These are phyloP conservation scores for Mallotus japonicus DNA, from an alignment of 441 rosid genomes.

Conservation along the genomic window DNA sequence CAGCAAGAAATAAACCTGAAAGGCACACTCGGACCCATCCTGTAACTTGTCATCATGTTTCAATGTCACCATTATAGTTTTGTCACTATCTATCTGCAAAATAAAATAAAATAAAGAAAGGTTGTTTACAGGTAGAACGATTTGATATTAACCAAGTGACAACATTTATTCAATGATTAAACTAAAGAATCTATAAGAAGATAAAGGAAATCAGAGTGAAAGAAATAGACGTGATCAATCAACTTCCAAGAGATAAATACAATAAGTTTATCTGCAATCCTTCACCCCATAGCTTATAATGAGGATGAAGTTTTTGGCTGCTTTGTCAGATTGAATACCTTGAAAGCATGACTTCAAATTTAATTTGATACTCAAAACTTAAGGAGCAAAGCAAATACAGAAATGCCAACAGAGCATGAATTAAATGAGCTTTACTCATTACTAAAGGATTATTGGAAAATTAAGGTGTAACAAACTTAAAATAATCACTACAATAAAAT, in stretches of 20 bases:
- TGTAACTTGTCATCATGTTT: constrained; percentile 98
- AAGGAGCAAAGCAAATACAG: neutral
- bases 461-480: neutral
- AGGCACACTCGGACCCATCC: constrained; percentile 91
- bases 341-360: neutral
- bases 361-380: neutral
- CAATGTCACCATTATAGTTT: constrained; percentile 87
- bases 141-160: neutral
- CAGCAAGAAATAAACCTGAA: constrained; percentile 62
- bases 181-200: neutral
- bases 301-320: neutral
- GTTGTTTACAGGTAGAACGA: constrained; percentile 10
- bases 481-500: neutral
- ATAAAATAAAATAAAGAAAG: neutral
- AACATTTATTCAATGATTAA: neutral
- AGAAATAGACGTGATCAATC: neutral
- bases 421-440: neutral
- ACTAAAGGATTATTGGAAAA: neutral
- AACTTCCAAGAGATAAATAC: constrained; percentile 5
- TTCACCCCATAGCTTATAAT: neutral
- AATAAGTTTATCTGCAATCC: constrained; percentile 10
- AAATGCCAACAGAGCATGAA: neutral
- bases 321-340: neutral
- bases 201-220: neutral
- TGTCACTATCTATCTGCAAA: constrained; percentile 96